phyloP scores from a whole-genome alignment of 441 rosid species.

The Erodium moschatum region DNA sequence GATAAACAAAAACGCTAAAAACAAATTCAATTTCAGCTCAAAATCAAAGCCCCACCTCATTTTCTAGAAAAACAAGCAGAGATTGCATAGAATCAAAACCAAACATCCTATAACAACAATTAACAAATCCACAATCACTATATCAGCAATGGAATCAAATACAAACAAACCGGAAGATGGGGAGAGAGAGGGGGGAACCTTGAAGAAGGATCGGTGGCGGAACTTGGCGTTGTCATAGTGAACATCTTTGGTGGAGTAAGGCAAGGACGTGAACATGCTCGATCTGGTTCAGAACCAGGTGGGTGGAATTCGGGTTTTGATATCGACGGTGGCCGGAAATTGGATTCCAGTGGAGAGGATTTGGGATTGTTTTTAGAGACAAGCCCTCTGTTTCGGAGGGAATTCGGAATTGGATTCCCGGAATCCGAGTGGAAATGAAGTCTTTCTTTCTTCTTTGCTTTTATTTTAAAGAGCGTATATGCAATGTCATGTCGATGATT shows the following conservation, averaged over 20 bases:
- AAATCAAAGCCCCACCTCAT: neutral
- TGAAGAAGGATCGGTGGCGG: slow-evolving; percentile 63
- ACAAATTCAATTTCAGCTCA: neutral
- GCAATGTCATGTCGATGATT: too few relatives aligned
- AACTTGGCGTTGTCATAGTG: slow-evolving; percentile 92
- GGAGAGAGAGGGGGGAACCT: slow-evolving; percentile 31
- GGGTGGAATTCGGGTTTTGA: too few relatives aligned
- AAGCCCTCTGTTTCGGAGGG: too few relatives aligned
- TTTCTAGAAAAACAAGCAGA: slow-evolving; percentile 2
- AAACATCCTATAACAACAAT: neutral
- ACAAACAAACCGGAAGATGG: neutral
- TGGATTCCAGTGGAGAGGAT: too few relatives aligned
- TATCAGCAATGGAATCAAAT: neutral
- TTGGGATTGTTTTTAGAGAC: too few relatives aligned
- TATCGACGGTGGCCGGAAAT: too few relatives aligned
- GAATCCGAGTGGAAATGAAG: too few relatives aligned
- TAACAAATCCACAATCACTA: neutral
- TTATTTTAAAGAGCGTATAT: too few relatives aligned
- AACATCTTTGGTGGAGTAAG: slow-evolving; percentile 72
- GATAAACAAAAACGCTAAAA: neutral
- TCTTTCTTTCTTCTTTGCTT: too few relatives aligned
- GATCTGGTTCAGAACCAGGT: neutral
- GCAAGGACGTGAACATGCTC: slow-evolving; percentile 62
- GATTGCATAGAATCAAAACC: neutral
- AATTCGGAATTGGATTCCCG: too few relatives aligned